phyloP scores from a whole-genome alignment of 2,329 filamentous ascomycete genomes.

The Phoma sp. region DNA sequence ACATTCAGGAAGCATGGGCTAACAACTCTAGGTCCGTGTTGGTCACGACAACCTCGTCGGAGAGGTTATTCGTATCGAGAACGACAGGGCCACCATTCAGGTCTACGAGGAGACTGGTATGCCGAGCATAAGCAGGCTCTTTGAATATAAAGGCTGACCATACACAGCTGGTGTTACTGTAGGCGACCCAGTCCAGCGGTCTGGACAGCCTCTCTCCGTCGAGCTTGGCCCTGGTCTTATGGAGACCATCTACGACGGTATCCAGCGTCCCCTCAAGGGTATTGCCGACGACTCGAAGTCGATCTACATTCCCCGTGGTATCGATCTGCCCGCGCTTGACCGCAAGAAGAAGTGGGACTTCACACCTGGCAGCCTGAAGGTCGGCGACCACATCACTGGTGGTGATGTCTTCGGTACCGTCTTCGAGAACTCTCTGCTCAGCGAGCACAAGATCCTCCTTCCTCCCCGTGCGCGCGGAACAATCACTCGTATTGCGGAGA shows the following conservation, averaged over 20 bases:
- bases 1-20: slow-evolving; percentile 8
- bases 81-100: slow-evolving; percentile 95
- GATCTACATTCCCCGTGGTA: slow-evolving; percentile 98
- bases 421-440: slow-evolving; percentile 93
- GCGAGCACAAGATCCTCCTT: slow-evolving; percentile 90
- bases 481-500: slow-evolving; percentile 87
- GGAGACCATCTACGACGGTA: slow-evolving; percentile 99
- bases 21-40: slow-evolving; percentile 74
- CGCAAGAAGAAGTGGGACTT: slow-evolving; percentile 97
- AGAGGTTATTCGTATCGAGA: slow-evolving; percentile 97
- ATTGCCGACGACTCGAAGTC: slow-evolving; percentile 80
- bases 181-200: slow-evolving; percentile 88
- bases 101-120: slow-evolving; percentile 98
- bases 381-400: slow-evolving; percentile 95
- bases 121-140: slow-evolving; percentile 28
- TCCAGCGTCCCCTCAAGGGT: slow-evolving; percentile 89
- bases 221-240: slow-evolving; percentile 96
- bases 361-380: slow-evolving; percentile 82
- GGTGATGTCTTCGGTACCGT: slow-evolving; percentile 96
- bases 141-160: slow-evolving; percentile 19
- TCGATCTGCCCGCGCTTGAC: slow-evolving; percentile 85
- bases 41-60: slow-evolving; percentile 91
- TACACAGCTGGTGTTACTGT: slow-evolving; percentile 88
- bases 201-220: slow-evolving; percentile 95
- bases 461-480: slow-evolving; percentile 89